Conservation (phyloP, 495 filamentous ascomycete species). For the Penicillium steckii region DNA sequence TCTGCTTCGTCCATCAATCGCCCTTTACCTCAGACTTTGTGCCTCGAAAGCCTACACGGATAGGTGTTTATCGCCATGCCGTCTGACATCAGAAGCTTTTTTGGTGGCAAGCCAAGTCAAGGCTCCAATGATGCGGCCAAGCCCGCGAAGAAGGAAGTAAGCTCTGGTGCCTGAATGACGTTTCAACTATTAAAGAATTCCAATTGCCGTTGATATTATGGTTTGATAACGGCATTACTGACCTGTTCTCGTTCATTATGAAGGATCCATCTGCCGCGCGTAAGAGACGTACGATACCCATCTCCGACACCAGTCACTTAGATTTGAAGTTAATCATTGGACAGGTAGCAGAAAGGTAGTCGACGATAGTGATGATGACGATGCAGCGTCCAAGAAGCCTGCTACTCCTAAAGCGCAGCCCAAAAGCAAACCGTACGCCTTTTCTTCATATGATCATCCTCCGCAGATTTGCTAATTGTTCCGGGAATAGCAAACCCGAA, state of each 20-base stretch:
- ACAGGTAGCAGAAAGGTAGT: slow-evolving; percentile 68
- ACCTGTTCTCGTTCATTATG: slow-evolving; percentile 1
- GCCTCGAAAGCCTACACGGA: background rate
- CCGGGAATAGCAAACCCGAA: slow-evolving; percentile 38
- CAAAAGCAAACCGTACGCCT: slow-evolving; percentile 39
- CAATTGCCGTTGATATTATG: background rate
- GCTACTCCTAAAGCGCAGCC: slow-evolving; percentile 46
- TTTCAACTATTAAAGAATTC: background rate
- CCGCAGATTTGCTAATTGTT: background rate
- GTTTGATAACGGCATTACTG: slow-evolving; percentile 3
- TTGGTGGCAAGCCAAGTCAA: slow-evolving; percentile 54
- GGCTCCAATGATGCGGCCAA: slow-evolving; percentile 31
- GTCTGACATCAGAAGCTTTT: slow-evolving; percentile 78
- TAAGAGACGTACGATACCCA: slow-evolving; percentile 36
- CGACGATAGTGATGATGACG: slow-evolving; percentile 75
- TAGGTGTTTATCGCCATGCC: slow-evolving; percentile 51
- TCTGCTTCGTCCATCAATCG: slow-evolving; percentile 3
- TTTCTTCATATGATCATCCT: background rate
- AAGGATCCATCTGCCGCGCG: slow-evolving; percentile 36
- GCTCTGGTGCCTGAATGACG: slow-evolving; percentile 4
- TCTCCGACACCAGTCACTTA: background rate
- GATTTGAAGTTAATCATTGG: slow-evolving; percentile 11
- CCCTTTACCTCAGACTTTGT: background rate
- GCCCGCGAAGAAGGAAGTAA: slow-evolving; percentile 43
- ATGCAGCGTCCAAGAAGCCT: slow-evolving; percentile 35